These are phyloP conservation scores for Cladosporium sp. DNA, from an alignment of 2,329 filamentous ascomycete genomes.

Conservation along the genomic window DNA sequence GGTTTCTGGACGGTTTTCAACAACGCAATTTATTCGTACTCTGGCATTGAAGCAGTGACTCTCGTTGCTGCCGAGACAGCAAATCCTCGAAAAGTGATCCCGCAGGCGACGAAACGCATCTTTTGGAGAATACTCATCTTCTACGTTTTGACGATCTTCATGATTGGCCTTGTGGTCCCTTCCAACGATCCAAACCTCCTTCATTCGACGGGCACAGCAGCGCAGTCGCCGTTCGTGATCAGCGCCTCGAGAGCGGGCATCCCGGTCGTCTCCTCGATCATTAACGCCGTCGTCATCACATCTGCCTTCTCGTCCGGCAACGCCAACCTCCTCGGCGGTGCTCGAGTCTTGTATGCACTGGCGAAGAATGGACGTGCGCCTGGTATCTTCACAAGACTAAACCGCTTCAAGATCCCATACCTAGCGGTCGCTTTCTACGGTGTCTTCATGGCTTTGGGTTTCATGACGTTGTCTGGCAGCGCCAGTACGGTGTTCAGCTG, in stretches of 20 bases:
- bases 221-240: slow-evolving; percentile 50
- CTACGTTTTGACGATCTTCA: slow-evolving; percentile 34
- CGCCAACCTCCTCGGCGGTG: slow-evolving; percentile 47
- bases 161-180: slow-evolving; percentile 34
- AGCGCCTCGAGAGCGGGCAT: slow-evolving; percentile 56
- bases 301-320: slow-evolving; percentile 56
- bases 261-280: slow-evolving; percentile 53
- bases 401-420: slow-evolving; percentile 20
- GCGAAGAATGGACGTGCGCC: slow-evolving; percentile 62
- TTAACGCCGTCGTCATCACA: slow-evolving; percentile 62
- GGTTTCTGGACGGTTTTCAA: slow-evolving; percentile 32
- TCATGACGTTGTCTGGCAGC: slow-evolving; percentile 29
- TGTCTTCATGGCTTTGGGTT: slow-evolving; percentile 24
- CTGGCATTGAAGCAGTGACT: slow-evolving; percentile 21
- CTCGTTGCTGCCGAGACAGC: slow-evolving; percentile 23
- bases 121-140: slow-evolving; percentile 29
- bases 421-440: slow-evolving; percentile 22
- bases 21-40: slow-evolving; percentile 20
- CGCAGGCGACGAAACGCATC: slow-evolving; percentile 19
- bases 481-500: slow-evolving; percentile 61
- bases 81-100: slow-evolving; percentile 20
- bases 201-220: slow-evolving; percentile 29
- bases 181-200: slow-evolving; percentile 32
- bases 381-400: slow-evolving; percentile 38
- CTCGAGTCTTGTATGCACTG: slow-evolving; percentile 48